Base-by-base conservation (phyloP, 306 rosid genomes). In the Carpinus fangiana region DNA sequence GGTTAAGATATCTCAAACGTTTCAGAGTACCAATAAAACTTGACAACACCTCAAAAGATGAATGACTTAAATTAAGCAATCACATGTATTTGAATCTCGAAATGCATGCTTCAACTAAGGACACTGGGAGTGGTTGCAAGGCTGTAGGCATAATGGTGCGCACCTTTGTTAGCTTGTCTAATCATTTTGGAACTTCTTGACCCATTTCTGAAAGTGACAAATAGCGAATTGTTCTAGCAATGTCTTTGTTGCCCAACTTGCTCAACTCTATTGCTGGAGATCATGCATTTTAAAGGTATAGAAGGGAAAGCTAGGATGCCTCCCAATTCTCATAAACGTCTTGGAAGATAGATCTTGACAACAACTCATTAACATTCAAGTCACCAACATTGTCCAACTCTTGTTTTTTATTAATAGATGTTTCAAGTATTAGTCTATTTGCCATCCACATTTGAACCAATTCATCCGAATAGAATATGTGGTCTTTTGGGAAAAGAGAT, bases 361-460 rank as follows among this genome's bases (percentile, higher is more conserved):
- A 3, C 17, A 51, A 51, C 55, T 51, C 55, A 0, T 51, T 51
- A 0, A 51, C 13, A 3, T 51, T 13, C 7, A 13, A 51, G 1
- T 51, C 2, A 1, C 55, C 55, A 51, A 82, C 26, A 9, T 80
- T 85, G 66, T 57, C 60, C 0, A 18, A 36, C 0, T 51, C 55
- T 51, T 51, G n/a, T 51, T 51, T 13, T 51, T 51, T 51, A 17
- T 51, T 14, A 51, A 5, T 1, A 51, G 61, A 10, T 0, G 1
- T 20, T 59, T 23, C 0, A 26, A 11, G 7, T 4, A 81, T 60
- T 23, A 81, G 54, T 3, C 86, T 84, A 57, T 85, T 47, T 13
- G 88, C 84, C 83, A 79, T 73, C 90, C 84, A 84, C 8, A 78
- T 73, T 36, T 10, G 55, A 73, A 41, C 23, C 51, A 26, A 28